Evolutionary conservation across 495 filamentous ascomycete genomes (phyloP), one percentile per base, ranked within the genome.

Genomic region (Xylaria scruposa): DNA sequence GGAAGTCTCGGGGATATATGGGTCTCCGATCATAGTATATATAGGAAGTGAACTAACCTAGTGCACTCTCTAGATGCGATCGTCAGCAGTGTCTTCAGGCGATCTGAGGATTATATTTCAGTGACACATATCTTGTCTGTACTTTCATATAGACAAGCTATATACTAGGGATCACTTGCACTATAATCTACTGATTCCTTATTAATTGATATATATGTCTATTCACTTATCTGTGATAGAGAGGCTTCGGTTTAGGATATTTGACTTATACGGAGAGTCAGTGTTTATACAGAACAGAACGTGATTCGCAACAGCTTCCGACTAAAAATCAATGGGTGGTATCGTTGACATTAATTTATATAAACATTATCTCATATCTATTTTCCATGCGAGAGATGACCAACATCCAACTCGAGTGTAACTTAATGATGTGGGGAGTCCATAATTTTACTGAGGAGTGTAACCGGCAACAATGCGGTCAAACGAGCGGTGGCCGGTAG

Each of bases 401-500:
- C 10, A 62, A 44, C 42, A 9, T 26, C 17, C 2, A 12, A 15
- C 10, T 21, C n/a, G n/a, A 13, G 6, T 42, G 17, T 26, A 44
- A 24, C 38, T 29, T 62, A 2, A 12, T 36, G 38, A 44, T 44
- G n/a, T 5, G 38, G 26, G 19, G 38, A 36, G 44, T 24, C 4
- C 36, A 24, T 10, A 4, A 38, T n/a, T 44, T 44, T 31, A 56
- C 60, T 63, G 0, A 15, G 46, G 46, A 6, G 7, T 40, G 47
- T 56, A 67, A 1, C 36, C 49, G 2, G 49, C 65, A 19, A 49
- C 56, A 36, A 67, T 44, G 19, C 65, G 65, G 65, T 67, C 65
- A n/a, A 67, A 67, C 33, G 65, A 67, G 21, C 47, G 65, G 29
- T 67, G 49, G n/a, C 65, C 65, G 4, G 49, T 56, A 0, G 65